Base-by-base conservation (phyloP, 805 yeast genomes). In the Wickerhamomyces sydowiorum region DNA sequence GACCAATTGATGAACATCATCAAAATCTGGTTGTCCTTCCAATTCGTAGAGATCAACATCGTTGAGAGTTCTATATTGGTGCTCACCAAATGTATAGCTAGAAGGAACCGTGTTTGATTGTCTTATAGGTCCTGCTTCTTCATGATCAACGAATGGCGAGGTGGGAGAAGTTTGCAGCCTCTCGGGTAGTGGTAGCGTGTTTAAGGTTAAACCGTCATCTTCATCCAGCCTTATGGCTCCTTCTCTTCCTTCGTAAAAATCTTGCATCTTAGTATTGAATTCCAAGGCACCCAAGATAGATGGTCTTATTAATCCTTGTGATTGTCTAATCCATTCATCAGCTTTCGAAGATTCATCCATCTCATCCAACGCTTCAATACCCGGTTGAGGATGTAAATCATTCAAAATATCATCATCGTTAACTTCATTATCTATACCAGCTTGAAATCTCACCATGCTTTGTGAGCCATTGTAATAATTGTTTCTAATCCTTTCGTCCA, bases 401-500 rank as follows among this genome's bases (percentile, higher is more conserved):
- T 40, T 40, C 36, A 47, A 24, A 12, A 56, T 39, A 28, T 53
- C 53, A 4, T 50, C 54, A 38, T 53, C 59, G 27, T 55, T 50
- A 4, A 43, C 33, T 34, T 56, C 60, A n/a, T 42, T 37, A 34
- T 52, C 41, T 24, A 44, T 50, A 10, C 45, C 51, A 4, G 49
- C 44, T 27, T 38, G 39, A 33, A 38, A 48, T 12, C 27, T 18
- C n/a, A 41, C 42, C 32, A 23, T 22, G n/a, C 32, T 39, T 41
- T 9, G 23, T 15, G 17, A 24, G 5, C 46, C 50, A 34, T 45
- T 46, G 24, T 41, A 27, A 37, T 42, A 51, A 12, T 45, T 40
- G 27, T 54, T 57, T 45, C 61, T 51, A 2, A 53, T 45, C 29
- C 50, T 54, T 30, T 49, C 51, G 19, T 55, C 57, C 3, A 52